A percentile compares a stretch with the other conserved stretches of the same genome.
Conservation (phyloP, 495 filamentous ascomycete species). For the Penicillium diatomitis region DNA sequence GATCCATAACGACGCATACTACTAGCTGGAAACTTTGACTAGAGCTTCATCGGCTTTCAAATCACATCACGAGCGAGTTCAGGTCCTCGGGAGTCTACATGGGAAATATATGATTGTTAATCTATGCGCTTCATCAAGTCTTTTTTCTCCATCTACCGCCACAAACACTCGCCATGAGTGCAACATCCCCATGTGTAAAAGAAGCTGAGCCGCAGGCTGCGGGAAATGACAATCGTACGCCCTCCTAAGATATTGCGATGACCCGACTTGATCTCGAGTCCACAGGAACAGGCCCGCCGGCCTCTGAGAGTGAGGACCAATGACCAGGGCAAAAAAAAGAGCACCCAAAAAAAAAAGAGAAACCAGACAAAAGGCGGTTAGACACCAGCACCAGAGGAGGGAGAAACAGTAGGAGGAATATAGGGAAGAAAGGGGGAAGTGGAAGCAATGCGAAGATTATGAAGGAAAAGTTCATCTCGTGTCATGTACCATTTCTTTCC, state of each 20-base stretch:
- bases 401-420: conserved; percentile 11
- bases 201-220: conserved; percentile 16
- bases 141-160: conserved; percentile 20
- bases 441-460: conserved; percentile 17
- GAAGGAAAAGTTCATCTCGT: conserved; percentile 26
- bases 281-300: conserved; percentile 6
- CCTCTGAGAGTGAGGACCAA: conserved; percentile 3
- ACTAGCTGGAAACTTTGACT: background rate
- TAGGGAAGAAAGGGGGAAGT: conserved; percentile 12
- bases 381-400: conserved; percentile 12
- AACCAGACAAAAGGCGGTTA: conserved; percentile 9
- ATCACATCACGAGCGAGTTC: too few relatives aligned
- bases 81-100: background rate
- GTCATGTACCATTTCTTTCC: conserved; percentile 24
- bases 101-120: conserved; percentile 8
- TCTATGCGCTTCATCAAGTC: conserved; percentile 27
- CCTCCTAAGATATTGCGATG: conserved; percentile 24
- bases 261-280: conserved; percentile 25
- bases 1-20: too few relatives aligned
- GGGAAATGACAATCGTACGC: conserved; percentile 20
- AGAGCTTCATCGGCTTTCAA: too few relatives aligned
- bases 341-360: conserved; percentile 13
- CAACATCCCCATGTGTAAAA: conserved; percentile 6
- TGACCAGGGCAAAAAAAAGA: conserved; percentile 16
- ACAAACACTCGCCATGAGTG: conserved; percentile 11